Evolutionary conservation across 2,329 filamentous ascomycete genomes (phyloP).

Genomic region (Stagonosporopsis chrysanthemi): DNA sequence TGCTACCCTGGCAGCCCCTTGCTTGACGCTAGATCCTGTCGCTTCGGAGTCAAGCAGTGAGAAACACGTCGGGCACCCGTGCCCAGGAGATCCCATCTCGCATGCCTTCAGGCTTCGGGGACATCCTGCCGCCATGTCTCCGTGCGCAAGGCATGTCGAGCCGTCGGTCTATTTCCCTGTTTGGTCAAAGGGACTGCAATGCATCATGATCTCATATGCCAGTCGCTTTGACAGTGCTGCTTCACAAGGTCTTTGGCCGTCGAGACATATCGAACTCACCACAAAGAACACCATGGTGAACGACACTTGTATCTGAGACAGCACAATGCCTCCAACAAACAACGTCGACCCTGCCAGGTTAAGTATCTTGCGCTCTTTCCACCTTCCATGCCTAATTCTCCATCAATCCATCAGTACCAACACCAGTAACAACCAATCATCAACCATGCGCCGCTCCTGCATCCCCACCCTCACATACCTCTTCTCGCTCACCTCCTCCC

Average conservation of each 20-base stretch:
- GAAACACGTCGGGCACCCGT: background rate
- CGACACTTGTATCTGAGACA: background rate
- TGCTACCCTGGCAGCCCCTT: conserved; percentile 4
- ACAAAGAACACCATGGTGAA: background rate
- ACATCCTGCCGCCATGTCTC: background rate
- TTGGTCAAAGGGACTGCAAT: background rate
- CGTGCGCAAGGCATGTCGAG: background rate
- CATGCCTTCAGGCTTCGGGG: background rate
- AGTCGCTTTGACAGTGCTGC: background rate
- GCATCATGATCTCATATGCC: background rate
- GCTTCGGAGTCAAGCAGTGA: background rate
- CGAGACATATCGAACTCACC: background rate
- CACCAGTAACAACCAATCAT: background rate
- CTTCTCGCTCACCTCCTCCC: background rate
- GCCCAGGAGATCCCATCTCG: background rate
- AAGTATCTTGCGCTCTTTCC: background rate
- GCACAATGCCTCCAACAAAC: conserved; percentile 2
- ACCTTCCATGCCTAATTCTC: background rate
- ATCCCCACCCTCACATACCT: background rate
- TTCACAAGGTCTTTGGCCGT: background rate
- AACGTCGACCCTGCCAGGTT: background rate
- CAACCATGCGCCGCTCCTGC: conserved; percentile 5
- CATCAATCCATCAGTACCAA: background rate
- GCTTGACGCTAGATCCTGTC: conserved; percentile 5
- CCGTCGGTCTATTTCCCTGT: background rate